Percentiles rank a stretch among this genome's conserved stretches.
Evolutionary conservation across 805 yeast genomes (phyloP).

Genomic region (Starmera amethionina): DNA sequence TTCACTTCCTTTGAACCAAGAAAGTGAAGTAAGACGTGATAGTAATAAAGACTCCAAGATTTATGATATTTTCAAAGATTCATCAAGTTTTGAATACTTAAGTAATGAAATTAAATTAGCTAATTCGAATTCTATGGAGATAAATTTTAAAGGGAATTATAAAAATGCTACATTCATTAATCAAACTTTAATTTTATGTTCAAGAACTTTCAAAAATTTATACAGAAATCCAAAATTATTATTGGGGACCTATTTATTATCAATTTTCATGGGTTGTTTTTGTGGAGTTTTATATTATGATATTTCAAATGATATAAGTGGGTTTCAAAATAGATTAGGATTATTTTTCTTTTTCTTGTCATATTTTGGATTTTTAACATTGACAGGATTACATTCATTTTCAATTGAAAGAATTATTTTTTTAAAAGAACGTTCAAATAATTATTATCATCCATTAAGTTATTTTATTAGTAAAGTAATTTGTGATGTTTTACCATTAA

Average conservation of each 20-base stretch:
- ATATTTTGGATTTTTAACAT: slow-evolving; percentile 86
- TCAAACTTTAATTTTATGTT: slow-evolving; percentile 68
- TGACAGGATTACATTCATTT: slow-evolving; percentile 86
- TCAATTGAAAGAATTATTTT: slow-evolving; percentile 83
- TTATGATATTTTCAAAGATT: slow-evolving; percentile 22
- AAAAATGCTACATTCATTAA: slow-evolving; percentile 43
- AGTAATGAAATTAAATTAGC: slow-evolving; percentile 21
- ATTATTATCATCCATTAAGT: slow-evolving; percentile 81
- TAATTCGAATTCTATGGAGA: slow-evolving; percentile 12
- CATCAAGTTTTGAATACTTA: slow-evolving; percentile 21
- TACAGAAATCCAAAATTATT: slow-evolving; percentile 90
- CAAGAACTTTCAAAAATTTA: slow-evolving; percentile 84
- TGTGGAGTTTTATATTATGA: slow-evolving; percentile 82
- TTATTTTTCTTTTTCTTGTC: slow-evolving; percentile 86
- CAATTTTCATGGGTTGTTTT: slow-evolving; percentile 68
- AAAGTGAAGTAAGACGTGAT: not conserved
- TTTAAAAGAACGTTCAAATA: slow-evolving; percentile 88
- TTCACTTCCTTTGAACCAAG: slow-evolving; percentile 11
- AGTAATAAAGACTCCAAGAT: slow-evolving; percentile 5
- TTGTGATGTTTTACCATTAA: slow-evolving; percentile 86
- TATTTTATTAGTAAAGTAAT: slow-evolving; percentile 78
- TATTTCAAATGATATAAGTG: slow-evolving; percentile 82
- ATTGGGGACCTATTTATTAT: slow-evolving; percentile 71
- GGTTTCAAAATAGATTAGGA: slow-evolving; percentile 93
- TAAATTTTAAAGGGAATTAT: slow-evolving; percentile 15